Evolutionary conservation across 1,284 basidiomycete species (phyloP), one percentile per base, ranked within the genome.

Genomic region (Exobasidium rhododendri): DNA sequence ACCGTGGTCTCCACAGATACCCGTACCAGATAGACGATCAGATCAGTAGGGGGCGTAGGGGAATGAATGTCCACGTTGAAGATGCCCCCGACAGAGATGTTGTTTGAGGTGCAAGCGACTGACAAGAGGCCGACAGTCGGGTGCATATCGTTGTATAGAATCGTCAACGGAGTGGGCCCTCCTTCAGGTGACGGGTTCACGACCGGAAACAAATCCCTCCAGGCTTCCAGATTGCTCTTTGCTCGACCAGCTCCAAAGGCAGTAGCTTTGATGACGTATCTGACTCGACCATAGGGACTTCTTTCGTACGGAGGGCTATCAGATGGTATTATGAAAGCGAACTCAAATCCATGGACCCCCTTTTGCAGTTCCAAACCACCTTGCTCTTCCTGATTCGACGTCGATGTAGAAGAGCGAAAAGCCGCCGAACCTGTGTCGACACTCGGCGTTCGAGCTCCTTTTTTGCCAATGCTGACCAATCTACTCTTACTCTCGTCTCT

Each of bases 291-390:
- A 30, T 69, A 78, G 3, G 76, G 71, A 5, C 70, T 75, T 26
- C 77, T 70, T 53, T 78, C 76, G 64, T 79, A 79, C 2, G 77
- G 75, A 13, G 77, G 71, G 20, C 70, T 66, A 56, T 77, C 71
- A 35, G 76, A 69, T 0, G 75, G 75, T 17, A 79, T 66, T 58
- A 78, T 79, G 44, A 79, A 79, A 10, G 77, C 76, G 51, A 78
- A 79, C 35, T 79, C 77, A 40, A 79, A 79, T n/a, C 75, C 75
- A 55, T 79, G 77, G 2, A 79, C 75, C n/a, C 77, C 77, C 43
- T 77, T 78, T 20, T 65, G 66, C 30, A 79, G 64, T 31, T 73
- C 71, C 1, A 79, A 53, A 1, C 77, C 77, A 20, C 70, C 68
- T 4, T 51, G 35, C 1, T 58, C 62, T 29, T 71, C 66, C 17